Base-by-base conservation (phyloP, 495 filamentous ascomycete species). In the Podospora australis region DNA sequence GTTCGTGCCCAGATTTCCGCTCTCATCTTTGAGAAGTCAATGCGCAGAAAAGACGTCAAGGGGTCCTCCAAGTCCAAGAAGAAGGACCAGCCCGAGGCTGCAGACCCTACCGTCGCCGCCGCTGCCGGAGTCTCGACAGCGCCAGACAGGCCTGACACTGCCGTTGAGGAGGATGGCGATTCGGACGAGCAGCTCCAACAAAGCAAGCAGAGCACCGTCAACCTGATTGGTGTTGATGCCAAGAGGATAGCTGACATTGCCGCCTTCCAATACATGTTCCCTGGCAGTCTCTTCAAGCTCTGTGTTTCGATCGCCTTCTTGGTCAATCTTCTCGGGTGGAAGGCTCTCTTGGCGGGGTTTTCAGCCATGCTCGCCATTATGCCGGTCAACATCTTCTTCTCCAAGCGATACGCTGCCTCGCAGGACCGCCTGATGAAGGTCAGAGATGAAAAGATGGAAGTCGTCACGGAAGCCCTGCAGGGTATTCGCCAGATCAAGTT, bases 401-500 rank as follows among this genome's bases (percentile, higher is more conserved):
- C 85, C 35, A 88, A 81, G 56, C 69, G 68, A 24, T 91, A 87
- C 53, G 66, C 82, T 0, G 67, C 69, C 6, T 72, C 83, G 9
- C 84, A 90, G 55, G 82, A 84, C 47, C 69, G 72, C 11, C 65
- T 94, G 36, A 94, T 94, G 88, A 87, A 86, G 58, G 68, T 81
- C 9, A 73, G 87, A 46, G 88, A 95, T 62, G 70, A 78, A 36
- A 91, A 91, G 58, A 79, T 90, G 73, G 81, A 75, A 0, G 74
- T 90, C 1, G 75, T 95, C 10, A 87, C 85, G 0, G 88, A 95
- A 61, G 87, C 85, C 1, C 67, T 95, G 0, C 81, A 87, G 52
- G 88, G 83, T 28, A 91, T 95, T 46, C 77, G 88, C 5, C 88
- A 94, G 59, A 87, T 95, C 61, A 95, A 95, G 55, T 90, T 95